Evolutionary conservation across 2,329 filamentous ascomycete species (phyloP), one percentile per base, ranked within the genome.

Genomic region (Acrodontium crateriforme): DNA sequence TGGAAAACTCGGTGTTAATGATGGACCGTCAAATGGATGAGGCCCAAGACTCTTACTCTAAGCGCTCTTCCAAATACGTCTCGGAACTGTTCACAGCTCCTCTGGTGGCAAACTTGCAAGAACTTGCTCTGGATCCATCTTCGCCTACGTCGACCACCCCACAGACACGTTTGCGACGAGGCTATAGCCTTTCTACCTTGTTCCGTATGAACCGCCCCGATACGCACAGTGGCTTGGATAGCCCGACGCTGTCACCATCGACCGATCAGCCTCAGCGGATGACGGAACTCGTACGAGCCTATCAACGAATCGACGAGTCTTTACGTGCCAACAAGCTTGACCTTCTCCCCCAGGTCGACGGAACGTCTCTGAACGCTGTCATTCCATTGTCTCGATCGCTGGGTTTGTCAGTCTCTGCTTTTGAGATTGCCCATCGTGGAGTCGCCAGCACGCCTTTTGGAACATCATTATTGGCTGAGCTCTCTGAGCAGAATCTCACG

Each of bases 361-460:
- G 34, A n/a, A 28, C 32, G 9, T 34, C 30, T 3, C 30, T 39
- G 10, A 45, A 41, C 21, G 37, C 40, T 12, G 36, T 49, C 13
- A 29, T 27, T 2, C 37, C 43, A 2, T 31, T 45, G 16, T 52
- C 39, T 20, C 40, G 47, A 12, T 39, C 73, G 2, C 72, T 94
- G 9, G 87, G 82, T 2, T 83, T 75, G 49, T 87, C 85, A 0
- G 84, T 98, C 33, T 77, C 84, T 6, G 75, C 84, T 0, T 74
- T 81, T 3, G 89, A 98, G 56, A 93, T 95, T 39, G 77, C 85
- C 38, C 84, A 94, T 51, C 78, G 89, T 42, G 89, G 89, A 5
- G 64, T 83, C 3, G 78, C 82, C 42, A 40, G 22, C 73, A 74
- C 13, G 71, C 78, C 38, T 68, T 71, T 25, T 77, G 80, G 29